Evolutionary conservation across 176 grass and related monocot species (phyloP), one percentile per base, ranked within the genome.

Genomic region (Areca catechu): DNA sequence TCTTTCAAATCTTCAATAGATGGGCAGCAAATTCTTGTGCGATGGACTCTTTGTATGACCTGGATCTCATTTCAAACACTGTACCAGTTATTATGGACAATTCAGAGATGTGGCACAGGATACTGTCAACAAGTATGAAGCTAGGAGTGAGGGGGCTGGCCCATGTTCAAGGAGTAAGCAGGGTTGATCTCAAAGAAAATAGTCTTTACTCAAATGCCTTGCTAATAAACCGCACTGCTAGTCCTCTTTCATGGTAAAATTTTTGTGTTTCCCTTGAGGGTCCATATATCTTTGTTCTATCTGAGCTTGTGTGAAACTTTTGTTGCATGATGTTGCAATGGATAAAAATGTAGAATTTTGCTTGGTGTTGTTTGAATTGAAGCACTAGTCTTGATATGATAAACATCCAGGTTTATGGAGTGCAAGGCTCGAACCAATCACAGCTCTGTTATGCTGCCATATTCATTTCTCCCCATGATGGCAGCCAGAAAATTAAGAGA

Each of bases 361-460:
- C 43, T 69, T 62, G 64, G 43, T 25, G 23, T 70, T 70, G 3
- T 56, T 18, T 28, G 69, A 86, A 73, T 60, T 79, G 54, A 51
- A 65, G 62, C 61, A 21, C 24, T 74, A 63, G 70, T 63, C 61
- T 82, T 89, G 79, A 83, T 12, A 75, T 76, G 60, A 86, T 82
- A 79, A 71, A 71, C 82, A 80, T 88, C 77, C 76, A 98, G 93
- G 87, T 98, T 98, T 92, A 90, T 87, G 76, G 93, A 92, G 78
- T 98, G 93, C 76, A 97, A 91, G 77, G 80, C 88, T 70, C 76
- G 93, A 55, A 85, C 81, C 62, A 79, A 79, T 63, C 81, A 69
- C 57, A 88, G 68, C 57, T 97, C 83, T 68, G 87, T 97, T 70
- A 78, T 81, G 78, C 66, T 97, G 23, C 75, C 93, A 58, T 85